Percentiles rank a stretch among this genome's conserved stretches.
These are phyloP conservation scores for Nidularia pulvinata DNA, from an alignment of 768 basidiomycete genomes.

Conservation along the genomic window DNA sequence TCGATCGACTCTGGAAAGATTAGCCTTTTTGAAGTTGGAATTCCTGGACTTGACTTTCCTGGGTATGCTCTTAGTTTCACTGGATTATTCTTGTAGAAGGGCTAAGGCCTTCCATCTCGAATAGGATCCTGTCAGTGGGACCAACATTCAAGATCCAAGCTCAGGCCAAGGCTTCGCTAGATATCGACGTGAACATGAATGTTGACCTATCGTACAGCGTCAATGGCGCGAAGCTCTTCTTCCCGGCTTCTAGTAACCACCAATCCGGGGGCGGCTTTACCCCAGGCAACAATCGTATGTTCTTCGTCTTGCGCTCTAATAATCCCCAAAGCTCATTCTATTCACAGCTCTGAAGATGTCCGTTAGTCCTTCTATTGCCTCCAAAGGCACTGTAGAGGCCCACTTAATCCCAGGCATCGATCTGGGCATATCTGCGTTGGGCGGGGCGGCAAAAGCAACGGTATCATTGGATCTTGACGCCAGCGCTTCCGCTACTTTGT, in stretches of 20 bases:
- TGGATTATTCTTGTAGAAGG: not conserved
- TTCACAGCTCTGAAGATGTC: constrained; percentile 37
- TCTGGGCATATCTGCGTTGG: constrained; percentile 41
- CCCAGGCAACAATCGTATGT: constrained; percentile 41
- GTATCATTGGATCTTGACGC: constrained; percentile 40
- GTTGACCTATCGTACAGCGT: constrained; percentile 44
- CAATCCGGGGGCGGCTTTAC: constrained; percentile 21
- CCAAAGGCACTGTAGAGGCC: constrained; percentile 38
- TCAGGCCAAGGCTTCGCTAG: constrained; percentile 27
- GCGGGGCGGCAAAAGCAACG: constrained; percentile 25
- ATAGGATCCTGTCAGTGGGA: constrained; percentile 44
- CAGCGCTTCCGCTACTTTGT: constrained; percentile 25
- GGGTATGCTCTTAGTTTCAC: constrained; percentile 25
- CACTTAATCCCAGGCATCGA: constrained; percentile 50
- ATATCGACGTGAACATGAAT: constrained; percentile 33
- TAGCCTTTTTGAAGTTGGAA: constrained; percentile 33
- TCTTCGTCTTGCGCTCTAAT: not conserved
- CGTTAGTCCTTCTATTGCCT: constrained; percentile 33
- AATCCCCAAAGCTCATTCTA: not conserved
- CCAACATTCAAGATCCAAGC: constrained; percentile 44
- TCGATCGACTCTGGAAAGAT: constrained; percentile 40
- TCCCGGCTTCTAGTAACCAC: constrained; percentile 32
- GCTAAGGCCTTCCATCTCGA: not conserved
- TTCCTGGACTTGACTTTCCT: constrained; percentile 50
- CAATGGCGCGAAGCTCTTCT: constrained; percentile 35